Evolutionary conservation across 2,329 filamentous ascomycete species (phyloP).

Genomic region (Fusarium albidum): DNA sequence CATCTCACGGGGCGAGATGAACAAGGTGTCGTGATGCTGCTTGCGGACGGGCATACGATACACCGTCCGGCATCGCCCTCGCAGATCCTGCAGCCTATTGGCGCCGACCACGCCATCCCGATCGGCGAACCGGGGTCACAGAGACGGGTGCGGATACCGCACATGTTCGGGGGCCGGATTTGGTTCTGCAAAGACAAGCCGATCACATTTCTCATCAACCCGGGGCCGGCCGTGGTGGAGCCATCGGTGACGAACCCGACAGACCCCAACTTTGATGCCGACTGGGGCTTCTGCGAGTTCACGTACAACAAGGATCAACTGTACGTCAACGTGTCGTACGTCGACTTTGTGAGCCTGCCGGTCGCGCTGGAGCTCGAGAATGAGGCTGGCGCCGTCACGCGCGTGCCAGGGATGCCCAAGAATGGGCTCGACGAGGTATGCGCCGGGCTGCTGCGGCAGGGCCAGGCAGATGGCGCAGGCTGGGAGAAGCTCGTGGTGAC

Average conservation of each 20-base stretch:
- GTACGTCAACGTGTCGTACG: conserved; percentile 76
- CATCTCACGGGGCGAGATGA: conserved; percentile 73
- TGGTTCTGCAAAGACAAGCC: conserved; percentile 72
- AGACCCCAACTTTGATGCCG: conserved; percentile 68
- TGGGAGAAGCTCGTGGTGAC: conserved; percentile 62
- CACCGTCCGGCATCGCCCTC: conserved; percentile 71
- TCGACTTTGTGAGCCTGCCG: conserved; percentile 78
- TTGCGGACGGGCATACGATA: conserved; percentile 70
- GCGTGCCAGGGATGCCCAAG: conserved; percentile 58
- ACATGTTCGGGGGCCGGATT: conserved; percentile 74
- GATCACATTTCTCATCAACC: conserved; percentile 75
- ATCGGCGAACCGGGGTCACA: conserved; percentile 69
- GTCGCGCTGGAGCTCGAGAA: conserved; percentile 64
- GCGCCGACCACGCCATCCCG: conserved; percentile 67
- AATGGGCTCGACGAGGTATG: conserved; percentile 58
- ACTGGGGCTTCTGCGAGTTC: conserved; percentile 76
- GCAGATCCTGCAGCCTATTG: conserved; percentile 58
- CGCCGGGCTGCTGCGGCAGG: conserved; percentile 54
- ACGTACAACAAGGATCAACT: conserved; percentile 69
- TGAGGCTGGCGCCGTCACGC: conserved; percentile 52
- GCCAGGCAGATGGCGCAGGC: conserved; percentile 54
- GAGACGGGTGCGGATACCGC: conserved; percentile 70
- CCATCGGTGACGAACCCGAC: conserved; percentile 73
- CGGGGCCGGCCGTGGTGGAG: conserved; percentile 76
- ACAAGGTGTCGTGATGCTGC: conserved; percentile 68